phyloP scores from a whole-genome alignment of 257 asterid species.

The Eucommia ulmoides region DNA sequence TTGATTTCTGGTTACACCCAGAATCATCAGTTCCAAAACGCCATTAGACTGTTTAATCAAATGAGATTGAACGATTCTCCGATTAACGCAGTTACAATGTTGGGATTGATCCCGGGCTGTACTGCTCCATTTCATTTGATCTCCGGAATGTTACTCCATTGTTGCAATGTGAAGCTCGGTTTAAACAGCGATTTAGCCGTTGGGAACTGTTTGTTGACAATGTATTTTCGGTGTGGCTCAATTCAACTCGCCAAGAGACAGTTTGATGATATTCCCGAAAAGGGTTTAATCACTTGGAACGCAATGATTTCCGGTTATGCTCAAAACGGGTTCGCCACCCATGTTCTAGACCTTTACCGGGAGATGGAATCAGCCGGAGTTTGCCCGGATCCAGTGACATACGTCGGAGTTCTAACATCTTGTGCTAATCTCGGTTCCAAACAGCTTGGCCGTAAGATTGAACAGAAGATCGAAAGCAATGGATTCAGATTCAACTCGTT shows the following conservation, averaged over 20 bases:
- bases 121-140: slow-evolving; percentile 24
- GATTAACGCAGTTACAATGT: slow-evolving; percentile 36
- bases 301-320: slow-evolving; percentile 90
- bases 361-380: slow-evolving; percentile 43
- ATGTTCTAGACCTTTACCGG: slow-evolving; percentile 56
- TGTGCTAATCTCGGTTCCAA: slow-evolving; percentile 82
- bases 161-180: slow-evolving; percentile 38
- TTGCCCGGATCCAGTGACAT: slow-evolving; percentile 67
- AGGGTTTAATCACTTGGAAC: slow-evolving; percentile 80
- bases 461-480: slow-evolving; percentile 25
- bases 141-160: slow-evolving; percentile 56
- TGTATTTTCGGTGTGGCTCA: slow-evolving; percentile 65
- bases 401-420: slow-evolving; percentile 67
- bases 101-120: slow-evolving; percentile 79
- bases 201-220: slow-evolving; percentile 64
- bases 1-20: slow-evolving; percentile 61
- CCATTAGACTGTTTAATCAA: slow-evolving; percentile 28
- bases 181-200: slow-evolving; percentile 35
- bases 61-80: slow-evolving; percentile 40
- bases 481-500: slow-evolving; percentile 41
- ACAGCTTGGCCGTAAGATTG: slow-evolving; percentile 54
- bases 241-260: slow-evolving; percentile 38
- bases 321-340: slow-evolving; percentile 56
- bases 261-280: slow-evolving; percentile 40
- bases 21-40: slow-evolving; percentile 23